A percentile compares a stretch with the other conserved stretches of the same genome.
These are phyloP conservation scores for Ustilago hordei DNA, from an alignment of 1,284 basidiomycete species.

Conservation along the genomic window DNA sequence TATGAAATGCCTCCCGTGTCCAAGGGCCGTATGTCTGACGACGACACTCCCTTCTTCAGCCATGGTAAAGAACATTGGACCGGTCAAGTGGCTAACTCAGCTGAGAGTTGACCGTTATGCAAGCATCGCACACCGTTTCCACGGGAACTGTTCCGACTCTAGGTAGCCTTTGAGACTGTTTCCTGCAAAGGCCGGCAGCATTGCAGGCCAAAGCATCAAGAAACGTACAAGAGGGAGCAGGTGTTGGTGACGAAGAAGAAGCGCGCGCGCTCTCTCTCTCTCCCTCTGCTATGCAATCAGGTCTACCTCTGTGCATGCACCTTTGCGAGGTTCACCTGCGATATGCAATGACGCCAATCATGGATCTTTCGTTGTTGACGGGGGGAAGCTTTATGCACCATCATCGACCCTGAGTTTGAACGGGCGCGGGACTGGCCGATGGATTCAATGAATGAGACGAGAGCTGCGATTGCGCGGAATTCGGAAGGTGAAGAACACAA, in stretches of 20 bases:
- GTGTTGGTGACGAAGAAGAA: no score
- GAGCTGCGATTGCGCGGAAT: not conserved
- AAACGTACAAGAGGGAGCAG: not conserved
- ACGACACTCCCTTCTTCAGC: not conserved
- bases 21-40: not conserved
- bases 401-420: not conserved
- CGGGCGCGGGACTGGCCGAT: not conserved
- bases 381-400: not conserved
- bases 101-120: not conserved
- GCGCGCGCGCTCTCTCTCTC: no score
- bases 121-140: not conserved
- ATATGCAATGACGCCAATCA: no score
- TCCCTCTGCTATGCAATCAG: not conserved
- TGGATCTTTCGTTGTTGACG: not conserved
- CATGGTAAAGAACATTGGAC: not conserved
- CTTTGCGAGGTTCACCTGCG: no score
- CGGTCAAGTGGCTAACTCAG: not conserved
- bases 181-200: no score
- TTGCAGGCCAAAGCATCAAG: no score
- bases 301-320: not conserved
- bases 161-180: not conserved
- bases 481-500: not conserved
- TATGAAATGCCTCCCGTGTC: not conserved
- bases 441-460: not conserved
- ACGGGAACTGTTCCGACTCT: conserved; percentile 5